Conservation (phyloP, 495 filamentous ascomycete genomes). For the Penicillium lividum region DNA sequence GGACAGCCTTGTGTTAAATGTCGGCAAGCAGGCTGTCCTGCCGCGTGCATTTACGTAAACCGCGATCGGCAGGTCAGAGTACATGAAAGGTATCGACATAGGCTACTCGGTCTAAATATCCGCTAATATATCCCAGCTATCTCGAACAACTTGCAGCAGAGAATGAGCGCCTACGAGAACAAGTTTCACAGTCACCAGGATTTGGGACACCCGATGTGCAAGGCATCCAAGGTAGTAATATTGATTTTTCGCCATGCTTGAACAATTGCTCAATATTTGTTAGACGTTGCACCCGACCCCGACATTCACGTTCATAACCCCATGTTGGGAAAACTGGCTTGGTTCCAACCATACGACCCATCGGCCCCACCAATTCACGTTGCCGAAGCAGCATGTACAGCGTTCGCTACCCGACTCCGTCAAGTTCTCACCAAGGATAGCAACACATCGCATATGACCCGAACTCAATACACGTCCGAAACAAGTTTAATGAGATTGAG, state of each 20-base stretch:
- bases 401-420: constrained; percentile 36
- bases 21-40: constrained; percentile 21
- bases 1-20: constrained; percentile 37
- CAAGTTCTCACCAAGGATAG: constrained; percentile 28
- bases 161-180: constrained; percentile 24
- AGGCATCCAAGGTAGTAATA: not conserved
- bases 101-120: not conserved
- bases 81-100: constrained; percentile 30
- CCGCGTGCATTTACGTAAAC: constrained; percentile 35
- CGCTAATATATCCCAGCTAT: constrained; percentile 20
- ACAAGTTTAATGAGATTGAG: constrained; percentile 20
- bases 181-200: constrained; percentile 19
- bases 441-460: constrained; percentile 27
- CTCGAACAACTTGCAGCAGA: constrained; percentile 29
- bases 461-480: constrained; percentile 32
- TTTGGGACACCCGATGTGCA: constrained; percentile 2
- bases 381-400: constrained; percentile 37
- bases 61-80: constrained; percentile 39
- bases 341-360: constrained; percentile 35
- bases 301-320: constrained; percentile 30
- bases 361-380: constrained; percentile 35
- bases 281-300: constrained; percentile 5
- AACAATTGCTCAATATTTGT: not conserved
- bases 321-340: constrained; percentile 33
- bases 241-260: not conserved